Percentiles rank a stretch among this genome's conserved stretches.
Evolutionary conservation across 805 yeast species (phyloP).

Genomic region (Cyberlindnera meyerae): DNA sequence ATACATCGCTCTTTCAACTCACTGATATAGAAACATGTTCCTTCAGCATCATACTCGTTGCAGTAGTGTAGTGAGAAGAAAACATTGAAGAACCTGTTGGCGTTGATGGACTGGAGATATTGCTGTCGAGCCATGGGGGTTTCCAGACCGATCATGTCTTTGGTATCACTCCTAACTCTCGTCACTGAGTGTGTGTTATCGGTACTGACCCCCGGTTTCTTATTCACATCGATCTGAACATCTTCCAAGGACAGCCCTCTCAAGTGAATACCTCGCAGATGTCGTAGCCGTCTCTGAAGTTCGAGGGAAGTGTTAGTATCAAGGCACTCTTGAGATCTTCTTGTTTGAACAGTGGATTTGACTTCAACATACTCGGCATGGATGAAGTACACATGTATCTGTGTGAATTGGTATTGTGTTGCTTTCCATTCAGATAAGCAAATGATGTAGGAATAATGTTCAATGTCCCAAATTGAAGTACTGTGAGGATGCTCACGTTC

Average conservation of each 20-base stretch:
- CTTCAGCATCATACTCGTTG: constrained; percentile 19
- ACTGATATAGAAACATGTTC: constrained; percentile 30
- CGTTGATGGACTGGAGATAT: constrained; percentile 27
- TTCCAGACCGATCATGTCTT: constrained; percentile 13
- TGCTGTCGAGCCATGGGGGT: constrained; percentile 23
- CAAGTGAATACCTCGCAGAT: constrained; percentile 17
- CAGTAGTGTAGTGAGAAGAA: constrained; percentile 34
- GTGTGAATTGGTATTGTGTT: constrained; percentile 6
- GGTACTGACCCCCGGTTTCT: background rate
- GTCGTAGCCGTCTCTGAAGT: constrained; percentile 22
- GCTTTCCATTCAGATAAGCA: too few species aligned
- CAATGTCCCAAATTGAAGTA: too few species aligned
- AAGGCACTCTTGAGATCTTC: too few species aligned
- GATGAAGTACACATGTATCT: constrained; percentile 14
- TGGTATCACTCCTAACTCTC: constrained; percentile 13
- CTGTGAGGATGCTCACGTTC: too few species aligned
- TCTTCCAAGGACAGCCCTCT: too few species aligned
- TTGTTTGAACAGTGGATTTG: background rate
- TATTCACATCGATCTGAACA: constrained; percentile 3
- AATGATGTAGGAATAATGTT: too few species aligned
- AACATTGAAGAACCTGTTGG: constrained; percentile 26
- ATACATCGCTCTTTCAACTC: constrained; percentile 27
- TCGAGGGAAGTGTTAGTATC: too few species aligned
- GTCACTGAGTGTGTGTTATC: background rate
- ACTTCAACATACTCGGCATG: constrained; percentile 14